Evolutionary conservation across 2,329 filamentous ascomycete genomes (phyloP), one percentile per base, ranked within the genome.

Genomic region (Clarireedia monteithiana): DNA sequence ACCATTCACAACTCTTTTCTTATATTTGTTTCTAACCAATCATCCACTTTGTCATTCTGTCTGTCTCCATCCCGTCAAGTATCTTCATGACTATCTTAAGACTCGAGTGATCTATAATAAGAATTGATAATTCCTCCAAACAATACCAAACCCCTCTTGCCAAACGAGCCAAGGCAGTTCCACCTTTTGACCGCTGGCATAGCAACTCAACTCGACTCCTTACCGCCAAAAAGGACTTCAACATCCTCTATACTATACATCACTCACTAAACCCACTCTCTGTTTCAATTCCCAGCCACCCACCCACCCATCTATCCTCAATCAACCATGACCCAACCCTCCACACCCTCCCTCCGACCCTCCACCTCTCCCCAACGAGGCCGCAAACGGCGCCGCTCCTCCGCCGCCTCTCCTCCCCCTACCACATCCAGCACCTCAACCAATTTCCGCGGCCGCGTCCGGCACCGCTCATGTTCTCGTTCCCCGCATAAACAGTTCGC

Each of bases 301-400:
- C 20, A 14, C 12, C 27, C 51, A n/a, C 12, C 14, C 12, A 40
- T n/a, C 14, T 6, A 40, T 20, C 38, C 12, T 40, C 17, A 10
- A 24, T 20, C 10, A 42, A 50, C 9, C 49, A 55, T 55, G 52
- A 14, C 38, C n/a, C 17, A 14, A 20, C 14, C 47, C 20, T 7
- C 46, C 12, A 24, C 20, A 24, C 23, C 53, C 20, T 51, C 36
- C 24, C 17, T 23, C 20, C 20, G 38, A 30, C 23, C 24, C 53
- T 34, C 38, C 42, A 47, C 44, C 23, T 58, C 49, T 47, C 50
- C 56, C 48, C 50, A 57, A 52, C 60, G 66, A 39, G 66, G 66
- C 9, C 65, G 66, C 36, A 68, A 68, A 58, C 65, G 66, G 14
- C 65, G 66, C 42, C 64, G 65, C 44, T 58, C 51, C 4, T 61